Percentiles rank a stretch among this genome's conserved stretches.
Evolutionary conservation across 2,329 filamentous ascomycete genomes (phyloP).

Genomic region (Trichoderma semiorbis): DNA sequence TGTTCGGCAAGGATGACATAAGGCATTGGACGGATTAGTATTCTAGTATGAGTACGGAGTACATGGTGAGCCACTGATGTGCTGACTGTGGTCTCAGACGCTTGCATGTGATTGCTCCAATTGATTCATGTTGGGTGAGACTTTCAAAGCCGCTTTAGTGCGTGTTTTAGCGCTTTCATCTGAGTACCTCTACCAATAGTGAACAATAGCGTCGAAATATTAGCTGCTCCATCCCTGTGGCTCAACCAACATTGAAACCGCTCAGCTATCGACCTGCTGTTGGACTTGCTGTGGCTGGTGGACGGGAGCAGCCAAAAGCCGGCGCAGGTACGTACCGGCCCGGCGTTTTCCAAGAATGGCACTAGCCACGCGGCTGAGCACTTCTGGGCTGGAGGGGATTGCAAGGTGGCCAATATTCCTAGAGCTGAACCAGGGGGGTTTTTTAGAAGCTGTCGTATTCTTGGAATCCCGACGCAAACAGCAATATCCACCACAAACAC

Average conservation of each 20-base stretch:
- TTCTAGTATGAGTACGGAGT: not conserved
- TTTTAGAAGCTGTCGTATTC: constrained; percentile 15
- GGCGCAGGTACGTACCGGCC: not conserved
- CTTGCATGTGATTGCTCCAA: constrained; percentile 18
- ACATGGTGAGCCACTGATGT: not conserved
- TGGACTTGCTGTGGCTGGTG: constrained; percentile 8
- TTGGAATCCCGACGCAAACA: constrained; percentile 10
- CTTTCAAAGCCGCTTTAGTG: not conserved
- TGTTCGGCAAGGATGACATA: constrained; percentile 21
- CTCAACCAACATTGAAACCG: not conserved
- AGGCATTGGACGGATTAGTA: not conserved
- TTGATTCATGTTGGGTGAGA: not conserved
- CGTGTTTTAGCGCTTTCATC: not conserved
- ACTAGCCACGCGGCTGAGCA: constrained; percentile 17
- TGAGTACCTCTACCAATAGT: not conserved
- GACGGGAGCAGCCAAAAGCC: not conserved
- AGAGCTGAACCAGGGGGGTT: constrained; percentile 16
- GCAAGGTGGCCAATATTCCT: constrained; percentile 20
- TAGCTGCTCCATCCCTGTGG: constrained; percentile 1
- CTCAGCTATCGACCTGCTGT: not conserved
- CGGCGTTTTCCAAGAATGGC: not conserved
- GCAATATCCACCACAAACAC: constrained; percentile 10
- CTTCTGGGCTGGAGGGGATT: constrained; percentile 5
- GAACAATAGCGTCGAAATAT: not conserved
- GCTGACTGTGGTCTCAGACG: not conserved